phyloP scores from a whole-genome alignment of 257 asterid genomes.

The Catharanthus roseus region DNA sequence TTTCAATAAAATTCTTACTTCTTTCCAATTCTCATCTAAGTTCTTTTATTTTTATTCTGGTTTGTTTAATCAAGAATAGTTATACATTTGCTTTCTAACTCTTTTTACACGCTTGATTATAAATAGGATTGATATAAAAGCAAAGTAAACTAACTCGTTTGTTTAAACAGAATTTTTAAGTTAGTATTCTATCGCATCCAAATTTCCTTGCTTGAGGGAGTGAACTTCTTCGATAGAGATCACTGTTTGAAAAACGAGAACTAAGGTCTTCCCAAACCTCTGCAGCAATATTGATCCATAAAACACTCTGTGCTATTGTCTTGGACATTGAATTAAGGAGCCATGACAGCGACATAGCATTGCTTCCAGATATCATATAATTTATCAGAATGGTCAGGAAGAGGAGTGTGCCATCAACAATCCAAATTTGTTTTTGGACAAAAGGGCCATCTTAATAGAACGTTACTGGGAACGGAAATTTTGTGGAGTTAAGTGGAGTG shows the following conservation, averaged over 20 bases:
- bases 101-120: too few relatives aligned
- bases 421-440: background rate
- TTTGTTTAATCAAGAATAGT: too few relatives aligned
- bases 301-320: background rate
- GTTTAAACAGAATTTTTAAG: too few relatives aligned
- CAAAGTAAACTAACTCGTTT: too few relatives aligned
- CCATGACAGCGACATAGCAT: background rate
- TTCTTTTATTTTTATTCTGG: too few relatives aligned
- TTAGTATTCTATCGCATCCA: background rate
- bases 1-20: too few relatives aligned
- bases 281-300: background rate
- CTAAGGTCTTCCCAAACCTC: background rate
- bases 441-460: background rate
- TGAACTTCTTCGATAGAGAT: background rate
- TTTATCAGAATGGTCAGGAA: background rate
- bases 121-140: too few relatives aligned
- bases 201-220: background rate
- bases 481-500: background rate
- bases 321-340: background rate
- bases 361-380: background rate
- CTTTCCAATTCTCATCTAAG: too few relatives aligned
- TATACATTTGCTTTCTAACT: too few relatives aligned
- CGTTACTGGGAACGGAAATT: background rate
- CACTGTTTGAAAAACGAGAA: background rate
- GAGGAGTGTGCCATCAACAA: background rate